Conservation (phyloP, 148 eudicot species). For the Nepenthes gracilis region DNA sequence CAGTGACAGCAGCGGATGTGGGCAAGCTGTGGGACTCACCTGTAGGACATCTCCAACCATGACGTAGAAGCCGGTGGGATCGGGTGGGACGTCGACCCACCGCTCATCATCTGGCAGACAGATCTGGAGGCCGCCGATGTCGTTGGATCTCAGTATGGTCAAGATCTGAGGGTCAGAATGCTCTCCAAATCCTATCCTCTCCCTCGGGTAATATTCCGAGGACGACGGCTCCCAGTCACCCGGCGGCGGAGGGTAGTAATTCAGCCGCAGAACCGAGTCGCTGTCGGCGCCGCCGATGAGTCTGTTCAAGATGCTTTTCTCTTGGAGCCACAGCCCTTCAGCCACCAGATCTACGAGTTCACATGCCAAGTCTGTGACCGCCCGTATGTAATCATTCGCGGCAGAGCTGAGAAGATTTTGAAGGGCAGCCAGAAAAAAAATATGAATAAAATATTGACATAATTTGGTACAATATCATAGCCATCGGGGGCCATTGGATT, state of each 20-base stretch:
- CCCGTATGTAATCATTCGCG: slow-evolving; percentile 54
- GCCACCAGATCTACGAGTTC: slow-evolving; percentile 61
- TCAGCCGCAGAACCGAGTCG: slow-evolving; percentile 66
- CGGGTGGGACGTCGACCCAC: slow-evolving; percentile 71
- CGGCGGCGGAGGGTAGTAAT: slow-evolving; percentile 60
- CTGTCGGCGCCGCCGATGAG: slow-evolving; percentile 42
- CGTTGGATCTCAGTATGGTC: slow-evolving; percentile 85
- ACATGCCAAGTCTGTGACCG: slow-evolving; percentile 44
- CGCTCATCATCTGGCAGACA: slow-evolving; percentile 30
- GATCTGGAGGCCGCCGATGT: slow-evolving; percentile 70
- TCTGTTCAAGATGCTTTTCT: slow-evolving; percentile 39
- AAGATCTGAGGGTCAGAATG: slow-evolving; percentile 96
- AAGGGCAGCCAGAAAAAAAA: neutral
- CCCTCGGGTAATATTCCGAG: neutral
- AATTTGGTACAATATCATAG: too few species aligned
- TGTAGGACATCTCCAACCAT: slow-evolving; percentile 86
- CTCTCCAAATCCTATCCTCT: slow-evolving; percentile 79
- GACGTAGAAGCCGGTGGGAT: slow-evolving; percentile 57
- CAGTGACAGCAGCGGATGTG: too few species aligned
- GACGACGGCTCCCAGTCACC: neutral
- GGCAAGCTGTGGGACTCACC: slow-evolving; percentile 19
- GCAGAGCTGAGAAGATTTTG: slow-evolving; percentile 29
- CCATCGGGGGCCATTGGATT: too few species aligned
- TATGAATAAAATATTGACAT: too few species aligned
- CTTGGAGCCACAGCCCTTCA: slow-evolving; percentile 44